Conservation (phyloP, 768 basidiomycete genomes). For the Daedalea quercina region DNA sequence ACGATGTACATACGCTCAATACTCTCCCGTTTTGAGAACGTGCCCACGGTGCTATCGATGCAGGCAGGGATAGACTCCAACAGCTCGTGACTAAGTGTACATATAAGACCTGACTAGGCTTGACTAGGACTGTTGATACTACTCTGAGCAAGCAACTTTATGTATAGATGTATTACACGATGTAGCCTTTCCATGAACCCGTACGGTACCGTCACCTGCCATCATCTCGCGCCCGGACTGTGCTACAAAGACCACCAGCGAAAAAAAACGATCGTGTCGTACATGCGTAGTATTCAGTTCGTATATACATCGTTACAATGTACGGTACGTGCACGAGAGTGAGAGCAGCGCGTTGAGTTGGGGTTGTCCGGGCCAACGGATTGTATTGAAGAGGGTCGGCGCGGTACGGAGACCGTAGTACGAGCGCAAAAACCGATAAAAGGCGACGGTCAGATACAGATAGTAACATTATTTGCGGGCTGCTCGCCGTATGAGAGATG, state of each 20-base stretch:
- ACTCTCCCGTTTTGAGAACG: too few species aligned
- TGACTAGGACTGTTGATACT: too few species aligned
- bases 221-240: background rate
- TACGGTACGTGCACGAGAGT: background rate
- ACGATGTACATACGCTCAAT: too few species aligned
- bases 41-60: too few species aligned
- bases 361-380: background rate
- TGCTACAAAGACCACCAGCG: background rate
- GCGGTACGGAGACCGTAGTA: background rate
- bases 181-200: too few species aligned
- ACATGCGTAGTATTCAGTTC: background rate
- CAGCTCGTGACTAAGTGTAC: too few species aligned
- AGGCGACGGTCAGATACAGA: background rate
- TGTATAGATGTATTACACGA: too few species aligned
- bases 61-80: too few species aligned
- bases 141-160: too few species aligned
- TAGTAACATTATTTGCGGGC: constrained; percentile 28
- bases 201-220: background rate
- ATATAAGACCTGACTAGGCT: too few species aligned
- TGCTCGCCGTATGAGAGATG: constrained; percentile 82
- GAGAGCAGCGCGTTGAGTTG: background rate
- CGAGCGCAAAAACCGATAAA: background rate
- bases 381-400: background rate
- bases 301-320: background rate
- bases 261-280: background rate